These are phyloP conservation scores for Achaetomium macrosporum DNA, from an alignment of 2,329 filamentous ascomycete genomes.

Conservation along the genomic window DNA sequence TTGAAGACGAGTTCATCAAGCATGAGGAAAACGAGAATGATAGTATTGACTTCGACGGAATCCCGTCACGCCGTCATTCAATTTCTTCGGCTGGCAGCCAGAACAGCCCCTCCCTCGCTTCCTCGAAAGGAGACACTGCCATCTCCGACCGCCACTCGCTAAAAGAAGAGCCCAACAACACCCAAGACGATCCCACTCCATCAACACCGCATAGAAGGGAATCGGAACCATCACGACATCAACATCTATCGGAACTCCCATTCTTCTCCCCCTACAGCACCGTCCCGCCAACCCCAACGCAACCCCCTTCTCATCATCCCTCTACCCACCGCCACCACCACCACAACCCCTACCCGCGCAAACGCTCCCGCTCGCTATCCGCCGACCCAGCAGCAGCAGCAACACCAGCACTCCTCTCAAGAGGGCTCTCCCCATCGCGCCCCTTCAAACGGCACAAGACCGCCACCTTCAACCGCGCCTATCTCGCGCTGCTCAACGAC, in stretches of 20 bases:
- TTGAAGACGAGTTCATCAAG: background rate
- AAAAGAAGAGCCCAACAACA: background rate
- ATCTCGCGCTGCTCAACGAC: slow-evolving; percentile 49
- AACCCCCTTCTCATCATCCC: background rate
- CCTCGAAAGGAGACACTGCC: background rate
- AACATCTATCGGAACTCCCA: background rate
- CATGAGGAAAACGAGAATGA: background rate
- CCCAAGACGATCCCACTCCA: background rate
- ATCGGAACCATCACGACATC: background rate
- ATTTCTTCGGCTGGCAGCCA: slow-evolving; percentile 11
- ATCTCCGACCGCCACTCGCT: background rate
- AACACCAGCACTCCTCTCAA: background rate
- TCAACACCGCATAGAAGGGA: background rate
- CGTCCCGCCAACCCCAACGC: slow-evolving; percentile 11
- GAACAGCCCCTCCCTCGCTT: slow-evolving; percentile 7
- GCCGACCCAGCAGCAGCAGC: background rate
- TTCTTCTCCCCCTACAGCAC: slow-evolving; percentile 6
- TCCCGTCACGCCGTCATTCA: background rate
- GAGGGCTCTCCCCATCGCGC: slow-evolving; percentile 3
- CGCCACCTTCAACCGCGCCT: slow-evolving; percentile 39
- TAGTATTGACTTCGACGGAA: background rate
- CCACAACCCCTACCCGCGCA: slow-evolving; percentile 1
- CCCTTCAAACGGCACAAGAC: slow-evolving; percentile 39
- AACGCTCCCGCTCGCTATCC: slow-evolving; percentile 12
- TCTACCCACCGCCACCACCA: background rate